Evolutionary conservation across 2,329 filamentous ascomycete genomes (phyloP).

Genomic region (Neonectria sp.): DNA sequence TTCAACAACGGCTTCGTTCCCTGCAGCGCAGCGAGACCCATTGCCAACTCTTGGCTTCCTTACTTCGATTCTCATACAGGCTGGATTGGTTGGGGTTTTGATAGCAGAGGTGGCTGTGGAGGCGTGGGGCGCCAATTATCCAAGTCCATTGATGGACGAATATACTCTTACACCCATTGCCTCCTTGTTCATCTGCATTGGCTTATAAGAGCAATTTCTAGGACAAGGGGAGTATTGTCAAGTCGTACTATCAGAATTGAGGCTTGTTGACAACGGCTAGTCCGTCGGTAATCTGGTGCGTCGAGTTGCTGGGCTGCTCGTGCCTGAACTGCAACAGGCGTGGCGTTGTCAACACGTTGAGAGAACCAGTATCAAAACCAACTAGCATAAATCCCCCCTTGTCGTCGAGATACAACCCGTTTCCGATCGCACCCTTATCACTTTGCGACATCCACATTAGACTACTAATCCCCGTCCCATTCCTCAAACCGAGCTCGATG

Average conservation of each 20-base stretch:
- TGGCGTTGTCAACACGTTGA: no score
- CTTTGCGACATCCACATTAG: neutral
- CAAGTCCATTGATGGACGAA: neutral
- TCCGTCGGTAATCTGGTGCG: no score
- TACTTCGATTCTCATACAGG: neutral
- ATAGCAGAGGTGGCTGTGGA: neutral
- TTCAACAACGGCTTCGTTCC: neutral
- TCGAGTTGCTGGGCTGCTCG: no score
- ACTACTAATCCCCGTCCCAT: neutral
- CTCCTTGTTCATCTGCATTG: neutral
- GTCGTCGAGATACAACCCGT: neutral
- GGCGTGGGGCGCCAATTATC: no score
- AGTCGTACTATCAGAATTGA: no score
- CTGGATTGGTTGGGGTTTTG: neutral
- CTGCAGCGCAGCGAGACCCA: neutral
- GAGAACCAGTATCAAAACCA: neutral
- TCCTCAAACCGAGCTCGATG: neutral
- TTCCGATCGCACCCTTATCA: neutral
- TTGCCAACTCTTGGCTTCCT: neutral
- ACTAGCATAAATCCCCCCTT: no score
- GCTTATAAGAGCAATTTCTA: no score
- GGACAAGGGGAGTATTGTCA: no score
- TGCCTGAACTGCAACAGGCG: no score
- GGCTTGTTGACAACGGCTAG: no score
- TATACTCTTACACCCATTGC: neutral